These are phyloP conservation scores for Saprolegnia diclina DNA, from an alignment of 352 stramenopile species.

Conservation along the genomic window DNA sequence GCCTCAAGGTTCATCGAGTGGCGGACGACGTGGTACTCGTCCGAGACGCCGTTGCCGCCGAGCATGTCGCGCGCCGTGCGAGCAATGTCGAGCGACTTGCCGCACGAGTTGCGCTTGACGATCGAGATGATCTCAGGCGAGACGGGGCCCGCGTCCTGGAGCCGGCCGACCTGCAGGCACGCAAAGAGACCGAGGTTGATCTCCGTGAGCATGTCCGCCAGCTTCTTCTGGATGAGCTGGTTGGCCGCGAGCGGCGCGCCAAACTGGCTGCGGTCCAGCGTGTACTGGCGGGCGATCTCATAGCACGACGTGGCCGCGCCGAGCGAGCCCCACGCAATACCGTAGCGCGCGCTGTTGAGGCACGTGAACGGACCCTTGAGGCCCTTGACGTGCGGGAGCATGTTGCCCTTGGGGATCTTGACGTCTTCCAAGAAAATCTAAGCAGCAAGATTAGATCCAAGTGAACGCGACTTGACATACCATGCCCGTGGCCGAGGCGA, in stretches of 20 bases:
- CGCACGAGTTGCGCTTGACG: conserved; percentile 95
- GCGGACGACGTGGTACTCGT: conserved; percentile 98
- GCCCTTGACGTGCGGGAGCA: conserved; percentile 87
- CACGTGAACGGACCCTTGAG: conserved; percentile 96
- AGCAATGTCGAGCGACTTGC: conserved; percentile 93
- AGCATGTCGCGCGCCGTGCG: conserved; percentile 93
- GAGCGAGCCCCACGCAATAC: conserved; percentile 96
- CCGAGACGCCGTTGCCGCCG: conserved; percentile 96
- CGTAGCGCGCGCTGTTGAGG: conserved; percentile 96
- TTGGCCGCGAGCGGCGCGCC: conserved; percentile 95
- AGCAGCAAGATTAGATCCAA: neutral
- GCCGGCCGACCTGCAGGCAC: conserved; percentile 86
- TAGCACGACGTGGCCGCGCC: conserved; percentile 94
- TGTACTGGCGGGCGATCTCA: conserved; percentile 91
- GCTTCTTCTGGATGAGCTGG: conserved; percentile 98
- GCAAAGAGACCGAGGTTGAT: conserved; percentile 91
- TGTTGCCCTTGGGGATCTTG: conserved; percentile 89
- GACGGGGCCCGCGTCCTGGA: conserved; percentile 81
- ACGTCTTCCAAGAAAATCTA: conserved; percentile 98
- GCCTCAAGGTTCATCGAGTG: conserved; percentile 97
- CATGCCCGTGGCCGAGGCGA: conserved; percentile 94
- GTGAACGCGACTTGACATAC: conserved; percentile 28
- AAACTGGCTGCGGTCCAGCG: conserved; percentile 94
- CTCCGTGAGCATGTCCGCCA: conserved; percentile 96
- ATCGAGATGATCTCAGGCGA: conserved; percentile 91